Percentiles rank a stretch among this genome's conserved stretches.
Evolutionary conservation across 768 basidiomycete species (phyloP).

Genomic region (Russula virescens): DNA sequence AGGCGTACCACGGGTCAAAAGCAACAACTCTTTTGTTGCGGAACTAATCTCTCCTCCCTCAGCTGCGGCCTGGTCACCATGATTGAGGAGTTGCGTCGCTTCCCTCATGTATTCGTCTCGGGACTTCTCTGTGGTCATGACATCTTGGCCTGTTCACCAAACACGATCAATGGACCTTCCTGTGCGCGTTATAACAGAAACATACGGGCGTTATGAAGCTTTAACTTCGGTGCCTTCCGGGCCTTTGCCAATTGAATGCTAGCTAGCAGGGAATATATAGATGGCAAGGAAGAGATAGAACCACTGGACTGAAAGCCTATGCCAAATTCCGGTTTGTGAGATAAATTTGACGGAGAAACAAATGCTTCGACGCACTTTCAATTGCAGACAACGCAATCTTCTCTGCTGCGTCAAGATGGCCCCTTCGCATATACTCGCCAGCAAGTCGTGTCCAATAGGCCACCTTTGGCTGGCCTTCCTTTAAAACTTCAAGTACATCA

Average conservation of each 20-base stretch:
- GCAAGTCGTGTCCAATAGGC: constrained; percentile 80
- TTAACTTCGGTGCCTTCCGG: constrained; percentile 75
- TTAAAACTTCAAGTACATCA: constrained; percentile 67
- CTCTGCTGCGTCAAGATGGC: constrained; percentile 69
- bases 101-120: constrained; percentile 67
- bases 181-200: constrained; percentile 18
- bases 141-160: constrained; percentile 52
- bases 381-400: constrained; percentile 63
- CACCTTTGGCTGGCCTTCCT: constrained; percentile 63
- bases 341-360: not conserved
- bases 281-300: constrained; percentile 49
- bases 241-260: constrained; percentile 80
- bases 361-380: constrained; percentile 46
- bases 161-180: not conserved
- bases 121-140: constrained; percentile 49
- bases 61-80: constrained; percentile 44
- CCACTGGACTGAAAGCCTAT: constrained; percentile 50
- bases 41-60: constrained; percentile 56
- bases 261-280: constrained; percentile 76
- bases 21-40: constrained; percentile 44
- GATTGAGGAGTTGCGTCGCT: constrained; percentile 64
- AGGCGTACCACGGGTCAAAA: constrained; percentile 58
- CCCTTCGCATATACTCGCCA: constrained; percentile 82
- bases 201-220: constrained; percentile 70
- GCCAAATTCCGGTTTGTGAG: constrained; percentile 22